Base-by-base conservation (phyloP, 176 grass and related monocot genomes). In the Aegilops speltoides region DNA sequence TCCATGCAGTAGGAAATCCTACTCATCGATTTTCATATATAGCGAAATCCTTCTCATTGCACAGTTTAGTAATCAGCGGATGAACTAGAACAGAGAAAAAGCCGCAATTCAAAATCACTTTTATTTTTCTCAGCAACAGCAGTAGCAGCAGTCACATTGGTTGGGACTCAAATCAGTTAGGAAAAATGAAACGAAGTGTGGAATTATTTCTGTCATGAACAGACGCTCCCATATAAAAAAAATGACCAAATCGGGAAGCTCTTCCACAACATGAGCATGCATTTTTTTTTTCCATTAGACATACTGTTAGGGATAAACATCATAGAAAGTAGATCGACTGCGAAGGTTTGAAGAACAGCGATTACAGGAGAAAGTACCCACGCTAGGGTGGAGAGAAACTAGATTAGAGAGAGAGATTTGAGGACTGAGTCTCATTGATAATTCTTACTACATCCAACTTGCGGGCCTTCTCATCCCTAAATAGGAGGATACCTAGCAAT, bases 361-460 rank as follows among this genome's bases (percentile, higher is more conserved):
- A 71, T 71, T 40, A 40, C 68, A 71, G 20, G 68, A 71, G 9
- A 71, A 10, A 38, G 9, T 5, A 13, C 36, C 68, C 56, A 1
- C 1, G 8, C n/a, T 63, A 63, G n/a, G 60, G n/a, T 63, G n/a
- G 60, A 20, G 7, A 76, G 24, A 3, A 52, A 50, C 41, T 19
- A 76, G 45, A 52, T 6, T 20, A 54, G 73, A 32, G 45, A 20
- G 16, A 29, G 73, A 15, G 14, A 52, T 76, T 76, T 54, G 26
- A 76, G 73, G 46, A 75, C 41, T 75, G 41, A 29, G 45, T 19
- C 72, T 41, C 14, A 46, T 41, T 74, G 71, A 31, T 2, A 50
- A 31, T 76, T 76, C 15, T 54, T 31, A 54, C 46, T 76, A 52
- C 73, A 31, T 31, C 73, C 73, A 54, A 54, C 71, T 74, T 74